A percentile compares a stretch with the other conserved stretches of the same genome.
phyloP scores from a whole-genome alignment of 192 early-diverging fungal species.

The Coemansia sp. region DNA sequence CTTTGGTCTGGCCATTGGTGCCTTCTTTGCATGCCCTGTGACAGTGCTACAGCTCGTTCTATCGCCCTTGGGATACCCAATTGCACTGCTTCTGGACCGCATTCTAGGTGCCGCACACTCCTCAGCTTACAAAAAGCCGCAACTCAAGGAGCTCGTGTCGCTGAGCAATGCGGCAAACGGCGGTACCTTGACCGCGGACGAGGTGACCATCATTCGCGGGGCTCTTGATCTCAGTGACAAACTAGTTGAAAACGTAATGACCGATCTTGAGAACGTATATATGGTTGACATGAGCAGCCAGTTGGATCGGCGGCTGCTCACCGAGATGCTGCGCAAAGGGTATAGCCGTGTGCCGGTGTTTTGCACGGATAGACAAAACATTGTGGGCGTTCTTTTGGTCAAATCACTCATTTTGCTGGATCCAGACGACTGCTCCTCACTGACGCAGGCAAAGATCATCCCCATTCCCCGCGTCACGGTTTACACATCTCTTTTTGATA shows the following conservation, averaged over 20 bases:
- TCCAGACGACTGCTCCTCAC: slow-evolving; percentile 64
- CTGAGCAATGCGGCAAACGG: slow-evolving; percentile 68
- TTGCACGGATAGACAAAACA: slow-evolving; percentile 56
- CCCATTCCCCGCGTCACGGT: slow-evolving; percentile 51
- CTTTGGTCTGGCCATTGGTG: slow-evolving; percentile 86
- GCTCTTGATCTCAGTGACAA: slow-evolving; percentile 77
- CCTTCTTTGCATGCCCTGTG: slow-evolving; percentile 79
- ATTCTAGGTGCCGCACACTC: slow-evolving; percentile 84
- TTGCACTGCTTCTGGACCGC: slow-evolving; percentile 80
- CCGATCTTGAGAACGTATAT: slow-evolving; percentile 67
- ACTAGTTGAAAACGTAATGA: slow-evolving; percentile 67
- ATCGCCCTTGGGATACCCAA: slow-evolving; percentile 76
- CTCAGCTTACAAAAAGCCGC: slow-evolving; percentile 76
- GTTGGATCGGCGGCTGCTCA: slow-evolving; percentile 58
- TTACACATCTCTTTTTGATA: slow-evolving; percentile 60
- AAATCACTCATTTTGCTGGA: slow-evolving; percentile 74
- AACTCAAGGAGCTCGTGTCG: slow-evolving; percentile 78
- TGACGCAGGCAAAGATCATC: slow-evolving; percentile 59
- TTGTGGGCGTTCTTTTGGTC: slow-evolving; percentile 78
- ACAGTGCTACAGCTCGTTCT: slow-evolving; percentile 65
- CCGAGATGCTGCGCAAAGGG: slow-evolving; percentile 65
- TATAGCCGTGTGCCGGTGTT: slow-evolving; percentile 79
- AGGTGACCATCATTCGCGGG: slow-evolving; percentile 76
- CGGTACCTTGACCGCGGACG: slow-evolving; percentile 71
- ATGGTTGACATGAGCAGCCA: slow-evolving; percentile 63